Evolutionary conservation across 176 grass and related monocot species (phyloP), one percentile per base, ranked within the genome.

Genomic region (Dendrocalamus sinicus): DNA sequence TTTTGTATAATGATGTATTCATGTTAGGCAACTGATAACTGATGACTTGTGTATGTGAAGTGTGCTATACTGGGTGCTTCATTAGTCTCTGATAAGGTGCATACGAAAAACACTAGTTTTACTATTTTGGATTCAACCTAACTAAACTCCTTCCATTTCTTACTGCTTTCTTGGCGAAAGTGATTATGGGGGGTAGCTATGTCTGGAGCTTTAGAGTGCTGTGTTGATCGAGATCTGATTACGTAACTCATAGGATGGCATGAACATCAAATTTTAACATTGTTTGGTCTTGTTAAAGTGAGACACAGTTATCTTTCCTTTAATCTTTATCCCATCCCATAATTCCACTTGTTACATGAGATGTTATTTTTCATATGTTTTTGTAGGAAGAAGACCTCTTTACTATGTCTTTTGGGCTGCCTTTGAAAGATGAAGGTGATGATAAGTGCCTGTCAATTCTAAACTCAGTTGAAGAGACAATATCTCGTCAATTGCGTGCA

Each of bases 311-410:
- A 15, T 61, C 41, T 71, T 67, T 83, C 23, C 16, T 26, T 46
- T 43, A 68, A 65, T 81, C 57, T 2, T 62, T 60, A 57, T 22
- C 37, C 63, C 52, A 57, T 16, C 54, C 62, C 30, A 61, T 61
- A 15, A 16, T 73, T 90, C 14, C 50, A 73, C 19, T 73, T 90
- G 51, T 79, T 45, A 69, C 50, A 53, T 20, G 35, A 82, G 12
- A 55, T 82, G 35, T 83, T 30, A 11, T 37, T 80, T 78, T 78
- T 54, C n/a, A 74, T 30, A 50, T 88, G 45, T 87, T 11, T 78
- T 81, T 90, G 80, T 91, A 98, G 96, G 96, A 95, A 81, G 93
- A 95, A 30, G 93, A 98, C 78, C 86, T 98, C 78, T 98, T 94
- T 77, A 92, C 87, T 44, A 91, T 95, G 96, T 87, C 96, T 81